Conservation (phyloP, 495 filamentous ascomycete species). For the Pyrenula massariospora region DNA sequence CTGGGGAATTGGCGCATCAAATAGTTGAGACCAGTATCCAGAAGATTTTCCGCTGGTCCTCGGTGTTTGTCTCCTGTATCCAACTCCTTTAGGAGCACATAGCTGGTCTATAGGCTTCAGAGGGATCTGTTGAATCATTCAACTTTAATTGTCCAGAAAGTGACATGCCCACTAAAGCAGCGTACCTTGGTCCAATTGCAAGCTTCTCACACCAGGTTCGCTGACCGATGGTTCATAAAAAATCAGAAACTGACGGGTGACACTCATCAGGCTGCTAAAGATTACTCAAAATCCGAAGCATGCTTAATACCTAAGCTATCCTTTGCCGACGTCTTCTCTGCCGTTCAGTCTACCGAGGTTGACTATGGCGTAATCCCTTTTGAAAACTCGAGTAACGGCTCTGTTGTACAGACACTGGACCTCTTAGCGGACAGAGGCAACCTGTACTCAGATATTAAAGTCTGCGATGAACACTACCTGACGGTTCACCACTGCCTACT, state of each 20-base stretch:
- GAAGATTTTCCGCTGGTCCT: too few species aligned
- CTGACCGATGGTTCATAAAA: too few species aligned
- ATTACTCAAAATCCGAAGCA: constrained; percentile 43
- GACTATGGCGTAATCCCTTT: constrained; percentile 80
- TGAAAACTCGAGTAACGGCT: constrained; percentile 91
- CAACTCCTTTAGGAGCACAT: too few species aligned
- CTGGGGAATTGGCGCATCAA: too few species aligned
- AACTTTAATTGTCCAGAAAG: too few species aligned
- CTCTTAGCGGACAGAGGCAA: constrained; percentile 62
- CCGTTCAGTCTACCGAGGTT: constrained; percentile 52
- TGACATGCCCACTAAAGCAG: background rate
- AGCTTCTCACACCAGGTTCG: constrained; percentile 95
- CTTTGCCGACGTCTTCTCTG: constrained; percentile 61
- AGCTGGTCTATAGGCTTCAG: too few species aligned
- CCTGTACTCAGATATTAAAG: constrained; percentile 49
- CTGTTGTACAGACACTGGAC: constrained; percentile 79
- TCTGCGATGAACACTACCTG: constrained; percentile 74
- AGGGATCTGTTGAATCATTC: too few species aligned
- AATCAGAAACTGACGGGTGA: background rate
- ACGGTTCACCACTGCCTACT: constrained; percentile 79
- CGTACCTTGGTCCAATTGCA: constrained; percentile 67
- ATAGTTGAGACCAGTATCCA: too few species aligned
- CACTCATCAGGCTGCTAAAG: constrained; percentile 49
- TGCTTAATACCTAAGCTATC: constrained; percentile 47
- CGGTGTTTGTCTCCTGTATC: too few species aligned